Base-by-base conservation (phyloP, 805 yeast genomes). In the Starmerella cellae region DNA sequence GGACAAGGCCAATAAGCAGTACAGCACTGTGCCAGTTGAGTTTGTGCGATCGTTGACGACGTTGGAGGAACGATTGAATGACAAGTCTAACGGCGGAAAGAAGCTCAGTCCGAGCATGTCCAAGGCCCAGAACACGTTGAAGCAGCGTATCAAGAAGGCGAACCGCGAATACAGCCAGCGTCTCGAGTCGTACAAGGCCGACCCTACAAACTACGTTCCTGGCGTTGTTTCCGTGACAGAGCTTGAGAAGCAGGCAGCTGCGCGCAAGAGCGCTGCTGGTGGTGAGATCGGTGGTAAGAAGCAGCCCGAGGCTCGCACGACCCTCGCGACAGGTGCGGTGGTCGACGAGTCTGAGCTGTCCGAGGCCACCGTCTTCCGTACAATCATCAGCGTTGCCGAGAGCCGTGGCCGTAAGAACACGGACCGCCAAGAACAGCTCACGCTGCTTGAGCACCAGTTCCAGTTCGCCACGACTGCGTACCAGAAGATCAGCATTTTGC, bases 321-420 rank as follows among this genome's bases (percentile, higher is more conserved):
- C 52, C 30, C 35, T 39, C 39, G 53, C 60, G 17, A 56, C 59
- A 27, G 45, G 54, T 35, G 53, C 66, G 66, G 51, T 33, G 14
- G 38, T 49, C 53, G 34, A 28, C 20, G 45, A 41, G 19, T 26
- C 21, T 26, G 58, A 53, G 32, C 52, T 59, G 35, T 49, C 66
- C n/a, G 45, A 64, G 44, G 68, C 65, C 16, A 70, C 67, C 43
- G 76, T 85, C 43, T 84, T 87, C 67, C 67, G 76, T 44, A 74
- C 81, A 28, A 70, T 91, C 60, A 73, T 79, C 60, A 63, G 75
- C 42, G 77, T 91, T 44, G 67, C 81, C 46, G 97, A 91, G 63
- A 71, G 85, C 38, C 79, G 98, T 66, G 98, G 98, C 69, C 87
- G 87, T 70, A 88, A 83, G 70, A 85, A 83, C 61, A 80, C 84